Evolutionary conservation across 1,284 basidiomycete genomes (phyloP).

Genomic region (Ustilago sp.): DNA sequence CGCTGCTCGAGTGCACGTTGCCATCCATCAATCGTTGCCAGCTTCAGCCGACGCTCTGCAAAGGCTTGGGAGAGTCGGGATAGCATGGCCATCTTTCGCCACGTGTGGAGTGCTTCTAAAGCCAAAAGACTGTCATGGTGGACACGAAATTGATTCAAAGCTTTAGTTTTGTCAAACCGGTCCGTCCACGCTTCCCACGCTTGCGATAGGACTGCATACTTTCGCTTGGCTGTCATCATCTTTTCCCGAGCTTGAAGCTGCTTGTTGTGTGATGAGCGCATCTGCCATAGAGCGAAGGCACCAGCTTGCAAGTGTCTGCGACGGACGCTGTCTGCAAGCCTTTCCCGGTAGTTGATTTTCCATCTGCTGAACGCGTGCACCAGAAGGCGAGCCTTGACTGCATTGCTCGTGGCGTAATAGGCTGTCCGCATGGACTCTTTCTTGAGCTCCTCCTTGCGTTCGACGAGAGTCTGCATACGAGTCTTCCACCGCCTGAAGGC

Average conservation of each 20-base stretch:
- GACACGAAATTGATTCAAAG: slow-evolving; percentile 18
- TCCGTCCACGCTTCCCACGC: slow-evolving; percentile 35
- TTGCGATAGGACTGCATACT: slow-evolving; percentile 8
- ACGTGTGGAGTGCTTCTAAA: slow-evolving; percentile 16
- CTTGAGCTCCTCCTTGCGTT: slow-evolving; percentile 38
- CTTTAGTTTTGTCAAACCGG: slow-evolving; percentile 13
- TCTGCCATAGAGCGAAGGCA: slow-evolving; percentile 51
- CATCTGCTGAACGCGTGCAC: slow-evolving; percentile 22
- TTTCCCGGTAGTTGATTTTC: slow-evolving; percentile 13
- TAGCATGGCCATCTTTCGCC: slow-evolving; percentile 34
- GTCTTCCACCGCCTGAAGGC: slow-evolving; percentile 50
- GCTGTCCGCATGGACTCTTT: slow-evolving; percentile 39
- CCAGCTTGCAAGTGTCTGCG: slow-evolving; percentile 42
- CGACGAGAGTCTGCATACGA: neutral
- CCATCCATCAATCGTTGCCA: slow-evolving; percentile 38
- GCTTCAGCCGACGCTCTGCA: slow-evolving; percentile 36
- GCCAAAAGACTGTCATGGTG: slow-evolving; percentile 26
- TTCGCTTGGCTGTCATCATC: slow-evolving; percentile 6
- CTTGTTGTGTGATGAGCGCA: slow-evolving; percentile 22
- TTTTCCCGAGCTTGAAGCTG: slow-evolving; percentile 29
- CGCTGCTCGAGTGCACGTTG: slow-evolving; percentile 18
- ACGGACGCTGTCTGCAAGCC: slow-evolving; percentile 32
- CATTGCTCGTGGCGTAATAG: slow-evolving; percentile 24
- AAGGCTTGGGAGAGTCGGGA: slow-evolving; percentile 42
- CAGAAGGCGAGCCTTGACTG: slow-evolving; percentile 18